Evolutionary conservation across 306 rosid species (phyloP), one percentile per base, ranked within the genome.

Genomic region (Mimosa pudica): DNA sequence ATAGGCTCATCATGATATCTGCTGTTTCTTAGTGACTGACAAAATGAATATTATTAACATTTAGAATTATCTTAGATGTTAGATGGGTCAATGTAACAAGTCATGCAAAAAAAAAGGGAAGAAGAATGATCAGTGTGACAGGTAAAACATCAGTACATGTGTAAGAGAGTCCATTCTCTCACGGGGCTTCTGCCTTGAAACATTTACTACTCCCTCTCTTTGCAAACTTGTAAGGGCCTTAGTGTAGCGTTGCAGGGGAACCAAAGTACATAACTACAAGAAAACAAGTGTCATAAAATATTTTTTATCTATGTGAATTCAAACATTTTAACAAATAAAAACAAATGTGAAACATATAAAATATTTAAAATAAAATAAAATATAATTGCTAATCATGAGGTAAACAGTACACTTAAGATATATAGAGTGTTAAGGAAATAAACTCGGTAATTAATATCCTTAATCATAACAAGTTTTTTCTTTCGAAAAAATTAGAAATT

Each of bases 201-300:
- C 71, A 77, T 82, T 85, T 45, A 86, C 85, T 6, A 88, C 24
- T 13, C 75, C 24, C 82, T 82, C 85, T 80, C 88, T 88, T 78
- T 88, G 92, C 68, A 60, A 32, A 76, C 18, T 80, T 30, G 89
- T 70, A 20, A 88, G 46, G 10, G 87, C 79, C 79, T 86, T 88
- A 10, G 89, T 86, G 65, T 88, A 88, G 8, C 85, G 82, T 76
- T 88, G 92, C 79, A 88, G 51, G 2, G 90, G 16, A 46, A 86
- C 85, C 82, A 88, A 66, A 8, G 49, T 36, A 46, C 90, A 88
- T 14, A 86, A 68, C 92, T 87, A 74, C 78, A 83, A 45, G 71
- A 17, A 44, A 36, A 73, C 6, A 70, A 49, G 46, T 36, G 17
- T 17, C 47, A 49, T 38, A 38, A 38, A 38, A 38, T 38, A 0